These are phyloP conservation scores for Arthonia radiata DNA, from an alignment of 495 filamentous ascomycete genomes.

Conservation along the genomic window DNA sequence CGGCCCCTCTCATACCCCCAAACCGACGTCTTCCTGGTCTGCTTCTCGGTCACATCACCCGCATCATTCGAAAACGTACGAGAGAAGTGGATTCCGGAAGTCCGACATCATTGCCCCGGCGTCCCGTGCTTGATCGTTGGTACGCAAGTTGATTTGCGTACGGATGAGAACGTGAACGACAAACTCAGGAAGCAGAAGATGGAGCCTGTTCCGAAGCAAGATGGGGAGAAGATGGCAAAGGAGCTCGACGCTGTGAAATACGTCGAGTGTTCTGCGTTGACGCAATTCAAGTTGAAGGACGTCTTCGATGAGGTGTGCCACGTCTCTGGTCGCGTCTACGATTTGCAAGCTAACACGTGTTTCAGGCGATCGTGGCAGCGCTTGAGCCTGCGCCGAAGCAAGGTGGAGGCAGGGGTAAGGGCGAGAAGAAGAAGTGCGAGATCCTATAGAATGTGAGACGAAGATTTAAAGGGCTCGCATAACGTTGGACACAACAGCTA, in stretches of 20 bases:
- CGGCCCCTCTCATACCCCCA: constrained; percentile 93
- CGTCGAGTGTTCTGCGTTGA: constrained; percentile 92
- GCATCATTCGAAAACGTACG: constrained; percentile 97
- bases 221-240: constrained; percentile 89
- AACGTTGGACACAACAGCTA: no score
- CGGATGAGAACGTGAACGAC: constrained; percentile 66
- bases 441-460: no score
- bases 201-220: constrained; percentile 69
- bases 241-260: constrained; percentile 93
- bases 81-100: constrained; percentile 98
- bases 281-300: constrained; percentile 96
- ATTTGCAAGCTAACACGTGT: constrained; percentile 4
- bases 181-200: constrained; percentile 92
- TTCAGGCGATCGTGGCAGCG: constrained; percentile 68
- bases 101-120: constrained; percentile 93
- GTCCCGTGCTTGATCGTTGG: constrained; percentile 96
- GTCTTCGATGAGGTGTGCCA: constrained; percentile 85
- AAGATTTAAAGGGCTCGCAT: no score
- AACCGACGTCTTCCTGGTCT: constrained; percentile 96
- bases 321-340: constrained; percentile 1
- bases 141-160: constrained; percentile 88
- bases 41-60: constrained; percentile 96
- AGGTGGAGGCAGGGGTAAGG: no score
- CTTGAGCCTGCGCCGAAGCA: constrained; percentile 68
- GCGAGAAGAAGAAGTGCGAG: no score